Conservation (phyloP, 306 rosid genomes). For the Trifolium fragiferum region DNA sequence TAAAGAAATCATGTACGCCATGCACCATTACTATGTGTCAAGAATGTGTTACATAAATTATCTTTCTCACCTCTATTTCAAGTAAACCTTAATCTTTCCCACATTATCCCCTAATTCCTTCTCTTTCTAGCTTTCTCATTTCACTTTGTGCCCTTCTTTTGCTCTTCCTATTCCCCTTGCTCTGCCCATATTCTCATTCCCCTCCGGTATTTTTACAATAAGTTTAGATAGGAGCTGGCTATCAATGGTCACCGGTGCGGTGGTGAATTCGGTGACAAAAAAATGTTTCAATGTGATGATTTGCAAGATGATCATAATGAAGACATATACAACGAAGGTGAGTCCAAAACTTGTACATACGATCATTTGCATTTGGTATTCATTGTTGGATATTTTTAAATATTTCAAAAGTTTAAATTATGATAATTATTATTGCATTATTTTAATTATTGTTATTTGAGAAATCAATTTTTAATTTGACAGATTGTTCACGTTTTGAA, state of each 20-base stretch:
- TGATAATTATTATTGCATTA: too few species aligned
- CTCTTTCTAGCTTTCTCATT: background rate
- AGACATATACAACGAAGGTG: background rate
- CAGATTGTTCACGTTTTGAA: too few species aligned
- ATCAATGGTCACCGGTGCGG: background rate
- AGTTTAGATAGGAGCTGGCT: background rate
- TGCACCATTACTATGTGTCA: slow-evolving; percentile 11
- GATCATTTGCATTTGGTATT: too few species aligned
- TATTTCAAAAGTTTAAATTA: too few species aligned
- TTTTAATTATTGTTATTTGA: too few species aligned
- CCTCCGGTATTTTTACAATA: background rate
- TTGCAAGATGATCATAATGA: background rate
- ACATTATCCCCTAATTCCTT: too few species aligned
- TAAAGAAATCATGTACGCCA: slow-evolving; percentile 17
- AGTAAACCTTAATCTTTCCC: background rate
- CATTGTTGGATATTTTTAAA: too few species aligned
- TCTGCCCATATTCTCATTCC: background rate
- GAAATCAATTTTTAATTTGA: too few species aligned
- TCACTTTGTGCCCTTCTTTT: background rate
- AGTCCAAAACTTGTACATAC: slow-evolving; percentile 9
- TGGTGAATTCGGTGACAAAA: background rate
- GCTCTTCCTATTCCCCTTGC: background rate
- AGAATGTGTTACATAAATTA: slow-evolving; percentile 15
- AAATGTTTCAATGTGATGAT: slow-evolving; percentile 3
- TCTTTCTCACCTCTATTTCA: background rate